Conservation (phyloP, 768 basidiomycete genomes). For the Suillus subalutaceus region DNA sequence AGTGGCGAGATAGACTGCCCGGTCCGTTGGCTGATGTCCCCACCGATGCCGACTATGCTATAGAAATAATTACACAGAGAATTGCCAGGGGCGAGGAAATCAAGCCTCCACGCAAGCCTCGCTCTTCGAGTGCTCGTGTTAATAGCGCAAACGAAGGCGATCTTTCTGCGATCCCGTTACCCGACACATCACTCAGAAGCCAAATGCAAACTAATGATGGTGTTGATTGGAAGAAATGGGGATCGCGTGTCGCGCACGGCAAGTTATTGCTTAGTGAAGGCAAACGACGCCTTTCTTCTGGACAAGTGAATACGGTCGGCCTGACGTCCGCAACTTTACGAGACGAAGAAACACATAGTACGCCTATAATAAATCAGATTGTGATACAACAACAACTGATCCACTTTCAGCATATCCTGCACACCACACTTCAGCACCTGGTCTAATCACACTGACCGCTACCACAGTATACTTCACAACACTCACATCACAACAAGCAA, state of each 20-base stretch:
- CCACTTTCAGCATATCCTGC: slow-evolving; percentile 56
- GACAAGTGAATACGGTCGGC: slow-evolving; percentile 33
- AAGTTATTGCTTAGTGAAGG: slow-evolving; percentile 47
- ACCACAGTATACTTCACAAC: slow-evolving; percentile 57
- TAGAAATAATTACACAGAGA: slow-evolving; percentile 66
- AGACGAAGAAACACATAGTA: slow-evolving; percentile 38
- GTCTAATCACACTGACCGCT: slow-evolving; percentile 59
- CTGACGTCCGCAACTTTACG: not conserved
- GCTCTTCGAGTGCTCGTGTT: slow-evolving; percentile 19
- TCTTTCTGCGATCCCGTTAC: not conserved
- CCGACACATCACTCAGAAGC: not conserved
- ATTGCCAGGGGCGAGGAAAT: slow-evolving; percentile 57
- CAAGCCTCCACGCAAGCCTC: slow-evolving; percentile 34
- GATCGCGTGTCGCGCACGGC: slow-evolving; percentile 46
- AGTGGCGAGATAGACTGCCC: slow-evolving; percentile 42
- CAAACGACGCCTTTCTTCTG: slow-evolving; percentile 40
- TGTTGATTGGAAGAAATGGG: slow-evolving; percentile 63
- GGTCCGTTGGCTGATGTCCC: slow-evolving; percentile 54
- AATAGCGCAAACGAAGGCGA: slow-evolving; percentile 18
- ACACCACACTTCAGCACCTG: slow-evolving; percentile 55
- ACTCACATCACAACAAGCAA: slow-evolving; percentile 47
- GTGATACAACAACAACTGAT: not conserved
- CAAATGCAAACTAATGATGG: slow-evolving; percentile 18
- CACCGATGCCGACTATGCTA: slow-evolving; percentile 71
- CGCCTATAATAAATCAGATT: slow-evolving; percentile 11